These are phyloP conservation scores for Cystofilobasidium capitatum DNA, from an alignment of 768 basidiomycete genomes.

Conservation along the genomic window DNA sequence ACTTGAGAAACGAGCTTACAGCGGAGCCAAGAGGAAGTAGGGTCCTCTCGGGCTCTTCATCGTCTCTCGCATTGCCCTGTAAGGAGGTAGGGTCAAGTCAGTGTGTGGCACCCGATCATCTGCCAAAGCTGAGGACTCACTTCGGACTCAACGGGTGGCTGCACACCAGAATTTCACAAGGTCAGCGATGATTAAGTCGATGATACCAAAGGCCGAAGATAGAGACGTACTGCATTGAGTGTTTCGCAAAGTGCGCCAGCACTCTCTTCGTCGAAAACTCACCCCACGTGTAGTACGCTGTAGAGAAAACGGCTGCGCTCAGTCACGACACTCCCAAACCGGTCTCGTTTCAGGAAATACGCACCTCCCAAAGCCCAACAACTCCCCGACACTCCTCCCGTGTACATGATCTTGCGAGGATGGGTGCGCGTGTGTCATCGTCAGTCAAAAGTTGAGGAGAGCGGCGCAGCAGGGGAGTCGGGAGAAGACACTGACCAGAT, in stretches of 20 bases:
- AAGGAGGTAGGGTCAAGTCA: background rate
- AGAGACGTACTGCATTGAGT: slow-evolving; percentile 18
- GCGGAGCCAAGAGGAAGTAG: slow-evolving; percentile 17
- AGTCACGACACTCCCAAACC: background rate
- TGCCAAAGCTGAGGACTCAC: background rate
- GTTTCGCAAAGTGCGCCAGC: slow-evolving; percentile 25
- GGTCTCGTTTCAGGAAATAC: background rate
- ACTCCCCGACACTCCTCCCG: slow-evolving; percentile 23
- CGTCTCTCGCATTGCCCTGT: slow-evolving; percentile 15
- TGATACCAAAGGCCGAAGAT: background rate
- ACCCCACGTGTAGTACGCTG: slow-evolving; percentile 28
- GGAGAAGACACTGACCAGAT: slow-evolving; percentile 21
- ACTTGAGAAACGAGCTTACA: background rate
- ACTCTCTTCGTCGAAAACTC: slow-evolving; percentile 22
- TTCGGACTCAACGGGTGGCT: slow-evolving; percentile 23
- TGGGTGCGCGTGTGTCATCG: background rate
- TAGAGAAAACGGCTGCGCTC: background rate
- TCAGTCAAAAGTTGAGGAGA: background rate
- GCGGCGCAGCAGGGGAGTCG: too few relatives aligned
- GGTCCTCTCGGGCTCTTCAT: slow-evolving; percentile 26
- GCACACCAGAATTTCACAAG: background rate
- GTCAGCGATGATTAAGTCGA: background rate
- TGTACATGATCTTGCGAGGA: slow-evolving; percentile 21
- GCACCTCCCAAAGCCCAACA: slow-evolving; percentile 28
- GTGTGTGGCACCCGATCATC: background rate